phyloP scores from a whole-genome alignment of 1,284 basidiomycete species.

The Malassezia sp. region DNA sequence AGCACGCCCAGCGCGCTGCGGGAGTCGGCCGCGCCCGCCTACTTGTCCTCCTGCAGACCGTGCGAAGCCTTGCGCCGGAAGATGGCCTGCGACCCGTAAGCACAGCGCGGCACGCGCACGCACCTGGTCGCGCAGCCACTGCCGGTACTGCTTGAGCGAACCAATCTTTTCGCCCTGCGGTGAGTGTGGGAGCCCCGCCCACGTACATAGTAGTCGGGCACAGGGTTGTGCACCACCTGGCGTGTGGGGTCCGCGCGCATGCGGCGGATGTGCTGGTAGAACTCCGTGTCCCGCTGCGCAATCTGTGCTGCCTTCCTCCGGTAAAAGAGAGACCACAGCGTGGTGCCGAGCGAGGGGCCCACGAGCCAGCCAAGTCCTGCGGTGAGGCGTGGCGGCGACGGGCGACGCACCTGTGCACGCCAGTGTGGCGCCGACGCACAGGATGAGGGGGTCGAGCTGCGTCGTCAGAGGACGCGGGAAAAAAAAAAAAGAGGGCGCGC shows the following conservation, averaged over 20 bases:
- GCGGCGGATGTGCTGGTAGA: constrained; percentile 34
- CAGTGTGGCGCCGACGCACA: constrained; percentile 34
- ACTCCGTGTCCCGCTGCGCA: constrained; percentile 34
- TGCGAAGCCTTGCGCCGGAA: constrained; percentile 39
- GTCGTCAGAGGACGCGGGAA: neutral
- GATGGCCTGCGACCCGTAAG: constrained; percentile 17
- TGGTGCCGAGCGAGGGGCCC: constrained; percentile 32
- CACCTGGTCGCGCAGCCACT: constrained; percentile 42
- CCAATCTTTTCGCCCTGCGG: constrained; percentile 39
- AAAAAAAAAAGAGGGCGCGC: neutral
- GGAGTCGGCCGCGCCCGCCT: too few species aligned
- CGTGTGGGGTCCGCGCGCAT: constrained; percentile 35
- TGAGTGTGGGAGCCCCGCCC: neutral
- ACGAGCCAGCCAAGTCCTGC: constrained; percentile 40
- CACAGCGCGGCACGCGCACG: neutral
- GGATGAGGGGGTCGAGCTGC: constrained; percentile 32
- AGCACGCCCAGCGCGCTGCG: too few species aligned
- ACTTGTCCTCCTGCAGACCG: constrained; percentile 26
- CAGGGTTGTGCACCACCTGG: constrained; percentile 39
- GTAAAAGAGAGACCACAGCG: constrained; percentile 33
- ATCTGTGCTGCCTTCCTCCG: constrained; percentile 27
- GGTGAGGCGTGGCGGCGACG: too few species aligned
- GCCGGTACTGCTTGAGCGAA: constrained; percentile 35
- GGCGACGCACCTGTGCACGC: constrained; percentile 32
- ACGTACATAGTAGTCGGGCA: constrained; percentile 38